A percentile compares a stretch with the other conserved stretches of the same genome.
phyloP scores from a whole-genome alignment of 345 rosid species.

The Melaleuca alternifolia region DNA sequence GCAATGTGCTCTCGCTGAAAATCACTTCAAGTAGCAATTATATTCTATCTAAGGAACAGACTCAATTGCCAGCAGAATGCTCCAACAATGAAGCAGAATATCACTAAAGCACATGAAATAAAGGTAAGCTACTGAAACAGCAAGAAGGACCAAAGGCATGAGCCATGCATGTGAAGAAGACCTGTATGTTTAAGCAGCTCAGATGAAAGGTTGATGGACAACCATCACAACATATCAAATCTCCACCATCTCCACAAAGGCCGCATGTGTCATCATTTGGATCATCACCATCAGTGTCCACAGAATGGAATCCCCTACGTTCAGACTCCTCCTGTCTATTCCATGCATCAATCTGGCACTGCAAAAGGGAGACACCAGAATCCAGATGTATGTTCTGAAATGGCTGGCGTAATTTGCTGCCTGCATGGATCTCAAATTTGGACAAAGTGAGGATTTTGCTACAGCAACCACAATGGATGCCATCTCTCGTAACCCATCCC shows the following conservation, averaged over 20 bases:
- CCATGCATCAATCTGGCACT: slow-evolving; percentile 91
- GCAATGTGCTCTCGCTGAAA: background rate
- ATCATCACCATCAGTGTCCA: slow-evolving; percentile 68
- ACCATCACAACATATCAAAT: slow-evolving; percentile 90
- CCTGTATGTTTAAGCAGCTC: slow-evolving; percentile 73
- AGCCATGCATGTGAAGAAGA: slow-evolving; percentile 1
- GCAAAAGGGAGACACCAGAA: slow-evolving; percentile 70
- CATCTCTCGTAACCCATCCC: slow-evolving; percentile 79
- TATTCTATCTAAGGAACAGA: background rate
- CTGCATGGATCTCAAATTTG: slow-evolving; percentile 88
- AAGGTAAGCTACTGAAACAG: background rate
- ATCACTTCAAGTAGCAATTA: background rate
- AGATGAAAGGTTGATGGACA: slow-evolving; percentile 97
- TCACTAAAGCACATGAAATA: background rate
- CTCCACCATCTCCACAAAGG: slow-evolving; percentile 97
- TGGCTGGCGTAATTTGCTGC: slow-evolving; percentile 74
- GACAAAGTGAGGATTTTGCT: slow-evolving; percentile 56
- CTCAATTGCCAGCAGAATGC: background rate
- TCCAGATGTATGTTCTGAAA: slow-evolving; percentile 75
- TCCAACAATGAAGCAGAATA: background rate
- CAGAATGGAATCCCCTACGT: slow-evolving; percentile 39
- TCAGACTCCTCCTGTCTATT: slow-evolving; percentile 47
- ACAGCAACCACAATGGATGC: slow-evolving; percentile 93
- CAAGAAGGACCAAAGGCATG: background rate
- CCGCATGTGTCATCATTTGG: slow-evolving; percentile 98